Percentiles rank a stretch among this genome's conserved stretches.
Evolutionary conservation across 2,329 filamentous ascomycete species (phyloP).

Genomic region (Hypoxylon sp.): DNA sequence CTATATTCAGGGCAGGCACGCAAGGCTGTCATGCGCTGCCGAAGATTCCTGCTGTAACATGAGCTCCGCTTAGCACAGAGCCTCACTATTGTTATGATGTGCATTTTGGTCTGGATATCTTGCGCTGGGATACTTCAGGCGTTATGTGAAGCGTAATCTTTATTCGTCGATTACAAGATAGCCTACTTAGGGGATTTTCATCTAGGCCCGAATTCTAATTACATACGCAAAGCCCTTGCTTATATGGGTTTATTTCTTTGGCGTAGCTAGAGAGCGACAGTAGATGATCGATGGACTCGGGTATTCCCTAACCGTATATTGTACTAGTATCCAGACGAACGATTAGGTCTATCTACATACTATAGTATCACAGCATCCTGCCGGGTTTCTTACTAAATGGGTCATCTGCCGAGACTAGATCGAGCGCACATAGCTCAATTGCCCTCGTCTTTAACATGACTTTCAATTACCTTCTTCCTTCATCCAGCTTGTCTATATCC

Average conservation of each 20-base stretch:
- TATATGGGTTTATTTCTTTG: not conserved
- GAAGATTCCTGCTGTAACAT: constrained; percentile 2
- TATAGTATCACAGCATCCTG: constrained; percentile 14
- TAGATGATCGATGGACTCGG: constrained; percentile 28
- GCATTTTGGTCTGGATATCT: constrained; percentile 11
- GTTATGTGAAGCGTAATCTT: constrained; percentile 12
- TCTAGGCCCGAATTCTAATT: constrained; percentile 14
- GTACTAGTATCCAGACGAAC: constrained; percentile 12
- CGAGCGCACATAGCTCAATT: not conserved
- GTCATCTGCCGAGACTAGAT: constrained; percentile 7
- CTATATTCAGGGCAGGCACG: not conserved
- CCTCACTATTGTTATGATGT: constrained; percentile 13
- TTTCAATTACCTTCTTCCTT: too few species aligned
- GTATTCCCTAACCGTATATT: constrained; percentile 28
- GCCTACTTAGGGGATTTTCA: not conserved
- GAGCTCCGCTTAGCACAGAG: constrained; percentile 19
- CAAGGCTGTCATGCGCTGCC: constrained; percentile 1
- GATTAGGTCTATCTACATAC: constrained; percentile 7
- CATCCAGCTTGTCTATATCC: too few species aligned
- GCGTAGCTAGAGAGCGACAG: constrained; percentile 1
- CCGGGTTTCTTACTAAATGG: constrained; percentile 1
- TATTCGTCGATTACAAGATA: constrained; percentile 13
- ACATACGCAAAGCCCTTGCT: constrained; percentile 10
- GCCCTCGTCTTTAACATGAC: too few species aligned
- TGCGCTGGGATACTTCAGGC: not conserved